Evolutionary conservation across 192 early-diverging fungal genomes (phyloP), one percentile per base, ranked within the genome.

Genomic region (Obelidium mucronatum): DNA sequence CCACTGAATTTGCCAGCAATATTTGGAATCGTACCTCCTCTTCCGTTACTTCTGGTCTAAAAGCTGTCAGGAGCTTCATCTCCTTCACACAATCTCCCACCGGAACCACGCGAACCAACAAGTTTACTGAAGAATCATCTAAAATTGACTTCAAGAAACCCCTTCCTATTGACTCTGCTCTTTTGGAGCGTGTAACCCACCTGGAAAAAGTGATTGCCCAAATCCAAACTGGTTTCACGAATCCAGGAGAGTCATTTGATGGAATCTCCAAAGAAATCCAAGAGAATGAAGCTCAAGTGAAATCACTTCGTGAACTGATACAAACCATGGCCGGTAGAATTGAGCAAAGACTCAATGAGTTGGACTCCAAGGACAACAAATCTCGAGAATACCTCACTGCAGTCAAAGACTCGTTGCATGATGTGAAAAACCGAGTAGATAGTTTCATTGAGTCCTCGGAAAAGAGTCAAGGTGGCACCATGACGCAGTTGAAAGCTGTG

Each of bases 181-280:
- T 64, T 24, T 6, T 33, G n/a, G 4, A 19, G 24, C 62, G 62
- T 35, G 39, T 64, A 19, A 11, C 5, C 6, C 31, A 28, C 31
- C 34, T 64, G 17, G 62, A 64, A 64, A 40, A 19, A 40, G 22
- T 33, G n/a, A 19, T 64, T 19, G 8, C 15, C 17, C 31, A 37
- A 8, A 33, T 64, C 15, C 62, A 64, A 39, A 35, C n/a, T 35
- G 62, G 62, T 15, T 64, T 64, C 62, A 19, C 28, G 15, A 37
- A 4, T 6, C 6, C 62, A 15, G 5, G 31, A 24, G 39, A 24
- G 24, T 64, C 62, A 6, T 64, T 64, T 64, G 62, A 64, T 24
- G 39, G 15, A 8, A 6, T 64, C 13, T 37, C 26, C 24, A 13
- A 11, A 11, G n/a, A 6, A 17, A n/a, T 33, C n/a, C 28, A 35